Percentiles rank a stretch among this genome's conserved stretches.
phyloP scores from a whole-genome alignment of 176 grass and related monocot species.

The Oryza officinalis region DNA sequence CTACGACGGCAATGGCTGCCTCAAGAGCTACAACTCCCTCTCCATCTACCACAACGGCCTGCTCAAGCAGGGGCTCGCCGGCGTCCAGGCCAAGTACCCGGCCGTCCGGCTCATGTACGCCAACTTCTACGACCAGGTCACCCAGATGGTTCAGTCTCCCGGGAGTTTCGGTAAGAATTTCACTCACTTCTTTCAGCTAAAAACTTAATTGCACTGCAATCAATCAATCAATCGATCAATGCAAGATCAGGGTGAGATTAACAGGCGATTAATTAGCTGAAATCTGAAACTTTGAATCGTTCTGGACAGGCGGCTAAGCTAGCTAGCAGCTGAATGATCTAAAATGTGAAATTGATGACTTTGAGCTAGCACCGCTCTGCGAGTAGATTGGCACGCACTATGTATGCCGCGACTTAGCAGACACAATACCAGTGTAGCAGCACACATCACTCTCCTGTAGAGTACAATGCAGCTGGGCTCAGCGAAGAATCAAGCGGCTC shows the following conservation, averaged over 20 bases:
- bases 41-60: conserved; percentile 65
- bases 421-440: background rate
- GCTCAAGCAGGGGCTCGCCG: conserved; percentile 46
- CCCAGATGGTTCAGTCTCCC: conserved; percentile 61
- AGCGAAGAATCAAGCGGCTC: background rate
- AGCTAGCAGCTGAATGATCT: background rate
- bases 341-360: background rate
- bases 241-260: background rate
- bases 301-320: background rate
- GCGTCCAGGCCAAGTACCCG: conserved; percentile 53
- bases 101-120: conserved; percentile 63
- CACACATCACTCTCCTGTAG: background rate
- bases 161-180: conserved; percentile 48
- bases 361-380: background rate
- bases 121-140: conserved; percentile 66
- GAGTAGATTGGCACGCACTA: background rate
- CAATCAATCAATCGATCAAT: background rate
- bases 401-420: too few relatives aligned
- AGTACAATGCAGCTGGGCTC: background rate
- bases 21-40: conserved; percentile 60
- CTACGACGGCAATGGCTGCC: conserved; percentile 70
- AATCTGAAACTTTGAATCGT: background rate
- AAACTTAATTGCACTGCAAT: background rate
- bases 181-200: background rate
- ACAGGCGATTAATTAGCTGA: background rate